Evolutionary conservation across 345 rosid genomes (phyloP), one percentile per base, ranked within the genome.

Genomic region (Mangifera indica): DNA sequence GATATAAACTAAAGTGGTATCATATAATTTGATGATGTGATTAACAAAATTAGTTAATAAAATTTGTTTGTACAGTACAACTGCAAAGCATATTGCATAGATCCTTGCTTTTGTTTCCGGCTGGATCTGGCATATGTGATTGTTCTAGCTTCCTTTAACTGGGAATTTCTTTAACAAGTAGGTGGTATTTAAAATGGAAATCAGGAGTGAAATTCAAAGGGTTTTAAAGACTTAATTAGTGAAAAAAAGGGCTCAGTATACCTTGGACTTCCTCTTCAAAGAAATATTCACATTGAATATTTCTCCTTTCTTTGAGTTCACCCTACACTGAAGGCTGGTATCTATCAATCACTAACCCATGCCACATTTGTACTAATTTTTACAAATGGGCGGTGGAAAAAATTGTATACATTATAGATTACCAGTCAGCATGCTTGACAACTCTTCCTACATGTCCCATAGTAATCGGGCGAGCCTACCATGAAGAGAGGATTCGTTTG

Each of bases 381-480:
- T 56, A 62, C 54, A 46, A 62, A 74, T 51, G 29, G 48, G 60
- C 29, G 10, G n/a, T 29, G 2, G 11, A 14, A 22, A 14, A 22
- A 73, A 69, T n/a, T 24, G 60, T 22, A 69, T 40, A 20, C 6
- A 25, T 18, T 10, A 2, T 48, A 20, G 42, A n/a, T 25, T 18
- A 18, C 10, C 57, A 24, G 22, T 82, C 74, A 86, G 76, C 97
- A 88, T 37, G 84, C 87, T 32, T 84, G 79, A 65, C 99, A 95
- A 75, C 98, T 95, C 84, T 86, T 95, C 82, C 91, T 85, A 77
- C 98, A 95, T 0, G 98, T 86, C 45, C 99, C 98, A 1, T 74
- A 92, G 80, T 95, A 91, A 81, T 92, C 98, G 22, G 93, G 89
- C 52, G 98, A 86, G 60, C 99, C 98, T 44, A 85, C 70, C 99